Evolutionary conservation across 176 grass and related monocot species (phyloP), one percentile per base, ranked within the genome.

Genomic region (Puccinellia tenuiflora): DNA sequence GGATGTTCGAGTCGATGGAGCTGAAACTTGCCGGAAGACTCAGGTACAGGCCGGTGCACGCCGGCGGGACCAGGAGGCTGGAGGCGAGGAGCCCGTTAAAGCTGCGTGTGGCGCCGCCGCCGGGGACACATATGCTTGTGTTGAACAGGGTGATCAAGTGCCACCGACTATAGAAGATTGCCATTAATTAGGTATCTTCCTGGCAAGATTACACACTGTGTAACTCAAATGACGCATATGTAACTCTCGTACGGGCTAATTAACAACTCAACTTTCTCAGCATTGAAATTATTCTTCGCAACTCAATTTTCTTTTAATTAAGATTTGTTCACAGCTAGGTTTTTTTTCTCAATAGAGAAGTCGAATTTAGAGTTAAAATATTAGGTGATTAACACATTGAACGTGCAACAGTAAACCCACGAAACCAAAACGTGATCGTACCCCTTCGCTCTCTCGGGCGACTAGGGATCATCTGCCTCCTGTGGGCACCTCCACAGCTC

Each of bases 31-130:
- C 59, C 15, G 72, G 82, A 16, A 48, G 46, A 25, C 75, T 76
- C 59, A 84, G 71, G 72, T 76, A 53, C 57, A 61, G 33, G n/a
- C 82, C 82, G 22, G 82, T 84, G 30, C 57, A 66, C 24, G n/a
- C 34, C 21, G 71, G 59, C n/a, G 59, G 82, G 7, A 53, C 30
- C 31, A 52, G 57, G 21, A 66, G 45, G 31, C 31, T 84, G 6
- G 72, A 54, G 42, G 43, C 7, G 6, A 84, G 71, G 82, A 76
- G 82, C 72, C 82, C 82, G 5, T 31, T 84, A 59, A 84, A 84
- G 82, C 5, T 76, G 31, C 30, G 22, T 9, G 0, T 66, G 82
- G 57, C 14, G 21, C 25, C 81, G 39, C 48, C 69, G 70, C 9
- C 1, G 1, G 72, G 72, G 71, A 76, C 43, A 31, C 82, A 66